These are phyloP conservation scores for Haemoproteus tartakovskyi DNA, from an alignment of 169 alveolate species.

Conservation along the genomic window DNA sequence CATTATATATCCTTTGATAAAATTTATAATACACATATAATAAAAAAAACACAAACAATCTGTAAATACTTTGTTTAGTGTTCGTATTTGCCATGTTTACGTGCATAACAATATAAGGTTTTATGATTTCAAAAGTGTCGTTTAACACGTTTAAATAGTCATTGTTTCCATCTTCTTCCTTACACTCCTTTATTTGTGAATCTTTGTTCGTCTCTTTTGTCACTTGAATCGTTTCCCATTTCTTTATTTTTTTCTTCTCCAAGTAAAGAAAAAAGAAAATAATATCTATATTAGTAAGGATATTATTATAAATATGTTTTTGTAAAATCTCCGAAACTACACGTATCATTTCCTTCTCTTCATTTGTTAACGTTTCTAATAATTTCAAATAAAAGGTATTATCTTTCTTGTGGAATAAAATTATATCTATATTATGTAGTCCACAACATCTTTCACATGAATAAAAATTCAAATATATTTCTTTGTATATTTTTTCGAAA, in stretches of 20 bases:
- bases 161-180: no score
- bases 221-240: neutral
- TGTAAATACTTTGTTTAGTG: conserved; percentile 4
- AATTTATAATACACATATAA: conserved; percentile 40
- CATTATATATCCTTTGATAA: conserved; percentile 12
- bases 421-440: conserved; percentile 56
- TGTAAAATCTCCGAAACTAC: no score
- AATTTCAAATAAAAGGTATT: conserved; percentile 24
- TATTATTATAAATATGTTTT: conserved; percentile 6
- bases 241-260: conserved; percentile 4
- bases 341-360: conserved; percentile 10
- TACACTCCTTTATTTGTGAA: no score
- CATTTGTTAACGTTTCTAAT: neutral
- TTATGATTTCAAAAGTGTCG: conserved; percentile 14
- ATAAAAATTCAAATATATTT: conserved; percentile 15
- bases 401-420: conserved; percentile 33
- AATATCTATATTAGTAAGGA: conserved; percentile 33
- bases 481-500: conserved; percentile 6
- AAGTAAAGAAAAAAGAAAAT: conserved; percentile 29
- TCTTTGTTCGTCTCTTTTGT: no score
- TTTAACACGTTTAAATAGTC: conserved; percentile 6
- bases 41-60: neutral
- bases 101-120: conserved; percentile 9
- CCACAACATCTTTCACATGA: conserved; percentile 54
- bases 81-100: neutral